These are phyloP conservation scores for Kwoniella dejecticola DNA, from an alignment of 768 basidiomycete species.

Conservation along the genomic window DNA sequence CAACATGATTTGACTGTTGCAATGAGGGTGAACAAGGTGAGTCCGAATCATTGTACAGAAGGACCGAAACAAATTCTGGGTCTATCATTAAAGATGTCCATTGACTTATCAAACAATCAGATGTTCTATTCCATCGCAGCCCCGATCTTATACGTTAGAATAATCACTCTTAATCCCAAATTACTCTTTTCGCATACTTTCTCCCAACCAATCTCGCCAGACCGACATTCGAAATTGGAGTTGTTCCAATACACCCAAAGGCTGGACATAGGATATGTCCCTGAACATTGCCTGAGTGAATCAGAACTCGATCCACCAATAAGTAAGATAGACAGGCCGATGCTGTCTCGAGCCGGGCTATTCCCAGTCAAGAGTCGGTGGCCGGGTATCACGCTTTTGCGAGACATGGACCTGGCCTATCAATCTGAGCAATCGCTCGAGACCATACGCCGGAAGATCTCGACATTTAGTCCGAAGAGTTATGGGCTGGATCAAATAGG, in stretches of 20 bases:
- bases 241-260: background rate
- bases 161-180: background rate
- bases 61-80: too few species aligned
- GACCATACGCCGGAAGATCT: background rate
- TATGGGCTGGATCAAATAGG: background rate
- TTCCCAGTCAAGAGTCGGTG: background rate
- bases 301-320: background rate
- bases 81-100: too few species aligned
- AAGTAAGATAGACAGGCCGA: background rate
- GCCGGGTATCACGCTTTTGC: background rate
- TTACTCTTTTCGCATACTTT: background rate
- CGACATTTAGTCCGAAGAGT: background rate
- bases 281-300: background rate
- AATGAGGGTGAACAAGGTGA: conserved; percentile 3
- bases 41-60: too few species aligned
- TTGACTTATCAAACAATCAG: background rate
- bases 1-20: background rate
- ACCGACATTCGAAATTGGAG: background rate
- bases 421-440: too few species aligned
- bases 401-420: conserved; percentile 1
- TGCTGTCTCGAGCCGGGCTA: background rate
- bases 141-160: background rate
- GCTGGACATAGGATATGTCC: background rate
- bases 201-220: background rate
- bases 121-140: background rate